Evolutionary conservation across 306 rosid species (phyloP), one percentile per base, ranked within the genome.

Genomic region (Cyclanthera cordifolia): DNA sequence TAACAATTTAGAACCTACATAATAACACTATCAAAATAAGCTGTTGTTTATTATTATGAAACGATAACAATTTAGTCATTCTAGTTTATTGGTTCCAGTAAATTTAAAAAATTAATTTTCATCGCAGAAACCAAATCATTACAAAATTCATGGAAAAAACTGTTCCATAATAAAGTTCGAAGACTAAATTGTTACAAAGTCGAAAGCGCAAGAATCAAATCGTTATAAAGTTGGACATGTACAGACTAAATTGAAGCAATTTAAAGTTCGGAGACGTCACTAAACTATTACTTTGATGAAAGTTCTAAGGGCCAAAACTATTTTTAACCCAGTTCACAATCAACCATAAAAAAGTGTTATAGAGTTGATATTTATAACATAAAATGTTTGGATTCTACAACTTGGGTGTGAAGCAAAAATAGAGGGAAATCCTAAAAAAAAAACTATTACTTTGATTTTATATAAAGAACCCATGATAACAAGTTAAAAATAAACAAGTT

Each of bases 401-500:
- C 12, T 37, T 37, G 2, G 12, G 43, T 37, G 43, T 6, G 43
- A 37, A 37, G 43, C 43, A 5, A 6, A 8, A 16, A 19, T 49
- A 37, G 50, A 32, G 20, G 50, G 60, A 30, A 52, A 51, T 51
- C 21, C 23, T 39, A 39, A n/a, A n/a, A n/a, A n/a, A n/a, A n/a
- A n/a, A n/a, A n/a, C n/a, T n/a, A n/a, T n/a, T n/a, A n/a, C n/a
- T 8, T 14, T 10, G 23, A 14, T 4, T 27, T 9, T 30, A 6
- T 4, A 9, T 24, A 49, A 37, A 49, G 14, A 63, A 30, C 24
- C 23, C 19, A 45, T 16, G 46, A 16, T 19, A 57, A 56, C 43
- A 45, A 25, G 55, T 64, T 48, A 60, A 77, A 63, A 54, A 76
- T 21, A 66, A 43, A 19, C 13, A 47, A 72, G 72, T 2, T 21